These are phyloP conservation scores for Chlorella sp. DNA, from an alignment of 139 green algal genomes.

Conservation along the genomic window DNA sequence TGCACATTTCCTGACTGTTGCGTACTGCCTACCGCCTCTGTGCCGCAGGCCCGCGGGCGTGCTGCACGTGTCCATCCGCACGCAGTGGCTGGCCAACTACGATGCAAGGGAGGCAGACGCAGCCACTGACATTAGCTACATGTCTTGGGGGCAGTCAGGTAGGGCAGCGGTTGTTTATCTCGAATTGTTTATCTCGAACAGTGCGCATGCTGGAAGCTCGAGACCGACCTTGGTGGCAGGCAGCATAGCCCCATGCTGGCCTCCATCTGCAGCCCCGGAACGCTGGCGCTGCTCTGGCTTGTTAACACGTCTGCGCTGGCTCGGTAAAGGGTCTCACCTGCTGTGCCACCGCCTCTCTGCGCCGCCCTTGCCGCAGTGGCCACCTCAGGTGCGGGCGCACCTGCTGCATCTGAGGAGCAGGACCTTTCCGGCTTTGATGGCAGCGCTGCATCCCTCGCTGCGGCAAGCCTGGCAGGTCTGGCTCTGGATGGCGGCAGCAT, in stretches of 20 bases:
- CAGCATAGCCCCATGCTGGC: too few relatives aligned
- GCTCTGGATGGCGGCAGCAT: not conserved
- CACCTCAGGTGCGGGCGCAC: not conserved
- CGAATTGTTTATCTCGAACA: too few relatives aligned
- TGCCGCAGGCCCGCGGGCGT: constrained; percentile 8
- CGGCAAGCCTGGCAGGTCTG: not conserved
- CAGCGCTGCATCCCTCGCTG: not conserved
- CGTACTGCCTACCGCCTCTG: not conserved
- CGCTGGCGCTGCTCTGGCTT: too few relatives aligned
- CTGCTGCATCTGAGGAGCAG: not conserved
- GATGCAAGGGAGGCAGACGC: not conserved
- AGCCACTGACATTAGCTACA: constrained; percentile 12
- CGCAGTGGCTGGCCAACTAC: constrained; percentile 19
- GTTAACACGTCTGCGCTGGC: too few relatives aligned
- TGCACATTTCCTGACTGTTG: not conserved
- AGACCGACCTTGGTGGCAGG: too few relatives aligned
- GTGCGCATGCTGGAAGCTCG: too few relatives aligned
- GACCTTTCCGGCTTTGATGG: constrained; percentile 29
- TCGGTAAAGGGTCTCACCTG: too few relatives aligned
- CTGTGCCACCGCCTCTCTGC: too few relatives aligned
- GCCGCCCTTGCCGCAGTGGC: too few relatives aligned
- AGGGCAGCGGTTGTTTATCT: too few relatives aligned
- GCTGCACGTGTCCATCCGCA: not conserved
- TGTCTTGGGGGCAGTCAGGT: not conserved
- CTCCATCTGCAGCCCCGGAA: too few relatives aligned